A percentile compares a stretch with the other conserved stretches of the same genome.
These are phyloP conservation scores for Penicillium brasilianum DNA, from an alignment of 2,329 filamentous ascomycete genomes.

Conservation along the genomic window DNA sequence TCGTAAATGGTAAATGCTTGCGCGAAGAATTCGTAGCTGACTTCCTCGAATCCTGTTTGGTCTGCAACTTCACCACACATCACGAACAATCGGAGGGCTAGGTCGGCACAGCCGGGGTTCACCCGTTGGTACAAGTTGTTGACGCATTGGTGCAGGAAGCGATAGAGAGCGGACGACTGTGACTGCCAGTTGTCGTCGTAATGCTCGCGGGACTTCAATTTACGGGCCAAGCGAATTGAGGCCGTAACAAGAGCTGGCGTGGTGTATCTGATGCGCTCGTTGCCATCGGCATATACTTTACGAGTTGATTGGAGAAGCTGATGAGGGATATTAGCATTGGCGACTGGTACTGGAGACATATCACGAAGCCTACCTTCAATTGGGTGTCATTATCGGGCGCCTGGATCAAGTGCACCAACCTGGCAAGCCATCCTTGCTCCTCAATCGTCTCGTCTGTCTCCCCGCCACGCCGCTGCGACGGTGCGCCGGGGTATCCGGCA, in stretches of 20 bases:
- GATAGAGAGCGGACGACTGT: slow-evolving; percentile 82
- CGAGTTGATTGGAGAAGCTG: slow-evolving; percentile 81
- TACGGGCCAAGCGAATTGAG: slow-evolving; percentile 84
- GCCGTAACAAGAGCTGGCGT: slow-evolving; percentile 90
- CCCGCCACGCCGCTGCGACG: slow-evolving; percentile 71
- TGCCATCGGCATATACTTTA: slow-evolving; percentile 87
- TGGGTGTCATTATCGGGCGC: slow-evolving; percentile 89
- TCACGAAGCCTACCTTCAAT: slow-evolving; percentile 64
- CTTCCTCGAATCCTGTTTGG: slow-evolving; percentile 89
- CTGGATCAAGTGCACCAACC: slow-evolving; percentile 86
- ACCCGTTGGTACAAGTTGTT: slow-evolving; percentile 88
- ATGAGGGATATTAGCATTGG: slow-evolving; percentile 19
- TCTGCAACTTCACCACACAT: slow-evolving; percentile 92
- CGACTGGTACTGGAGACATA: not conserved
- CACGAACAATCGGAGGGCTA: slow-evolving; percentile 87
- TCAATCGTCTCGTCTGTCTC: slow-evolving; percentile 98
- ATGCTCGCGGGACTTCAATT: slow-evolving; percentile 89
- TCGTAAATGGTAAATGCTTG: slow-evolving; percentile 99
- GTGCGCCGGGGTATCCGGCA: slow-evolving; percentile 80
- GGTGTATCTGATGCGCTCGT: slow-evolving; percentile 94
- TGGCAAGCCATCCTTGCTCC: slow-evolving; percentile 95
- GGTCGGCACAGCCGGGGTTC: slow-evolving; percentile 79
- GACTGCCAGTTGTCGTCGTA: slow-evolving; percentile 75
- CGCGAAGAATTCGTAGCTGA: slow-evolving; percentile 96
- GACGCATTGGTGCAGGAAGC: slow-evolving; percentile 89